These are phyloP conservation scores for Fusarium sp. DNA, from an alignment of 2,329 filamentous ascomycete genomes.

Conservation along the genomic window DNA sequence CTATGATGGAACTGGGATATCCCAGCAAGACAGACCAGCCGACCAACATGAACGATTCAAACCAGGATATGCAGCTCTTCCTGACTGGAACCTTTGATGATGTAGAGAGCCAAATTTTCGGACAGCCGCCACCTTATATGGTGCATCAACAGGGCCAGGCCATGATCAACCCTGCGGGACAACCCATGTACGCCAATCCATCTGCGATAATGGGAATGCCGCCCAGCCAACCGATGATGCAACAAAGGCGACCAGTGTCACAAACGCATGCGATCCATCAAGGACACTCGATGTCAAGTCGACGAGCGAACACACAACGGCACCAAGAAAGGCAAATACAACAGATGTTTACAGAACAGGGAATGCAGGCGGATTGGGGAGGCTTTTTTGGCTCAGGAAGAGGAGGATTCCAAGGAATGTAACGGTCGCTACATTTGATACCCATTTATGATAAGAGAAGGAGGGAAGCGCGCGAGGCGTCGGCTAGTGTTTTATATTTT, in stretches of 20 bases:
- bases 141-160: slow-evolving; percentile 61
- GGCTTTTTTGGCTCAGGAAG: slow-evolving; percentile 61
- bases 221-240: slow-evolving; percentile 50
- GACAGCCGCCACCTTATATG: slow-evolving; percentile 78
- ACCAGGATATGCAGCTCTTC: slow-evolving; percentile 61
- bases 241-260: slow-evolving; percentile 41
- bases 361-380: slow-evolving; percentile 62
- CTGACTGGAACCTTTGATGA: slow-evolving; percentile 70
- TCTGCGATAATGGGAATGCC: slow-evolving; percentile 60
- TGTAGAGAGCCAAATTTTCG: slow-evolving; percentile 80
- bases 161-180: slow-evolving; percentile 58
- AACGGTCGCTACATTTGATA: slow-evolving; percentile 56
- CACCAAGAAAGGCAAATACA: slow-evolving; percentile 61
- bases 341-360: slow-evolving; percentile 64
- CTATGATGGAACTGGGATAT: slow-evolving; percentile 72
- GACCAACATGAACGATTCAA: slow-evolving; percentile 52
- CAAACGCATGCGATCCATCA: slow-evolving; percentile 46
- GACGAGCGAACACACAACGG: slow-evolving; percentile 46
- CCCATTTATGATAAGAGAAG: slow-evolving; percentile 53
- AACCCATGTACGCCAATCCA: slow-evolving; percentile 58
- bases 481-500: slow-evolving; percentile 43
- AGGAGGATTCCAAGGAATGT: slow-evolving; percentile 60
- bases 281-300: slow-evolving; percentile 42
- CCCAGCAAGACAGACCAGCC: slow-evolving; percentile 54
- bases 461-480: slow-evolving; percentile 47